Percentiles rank a stretch among this genome's conserved stretches.
Conservation (phyloP, 371 early-diverging fungal species). For the Funneliformis caledonium region DNA sequence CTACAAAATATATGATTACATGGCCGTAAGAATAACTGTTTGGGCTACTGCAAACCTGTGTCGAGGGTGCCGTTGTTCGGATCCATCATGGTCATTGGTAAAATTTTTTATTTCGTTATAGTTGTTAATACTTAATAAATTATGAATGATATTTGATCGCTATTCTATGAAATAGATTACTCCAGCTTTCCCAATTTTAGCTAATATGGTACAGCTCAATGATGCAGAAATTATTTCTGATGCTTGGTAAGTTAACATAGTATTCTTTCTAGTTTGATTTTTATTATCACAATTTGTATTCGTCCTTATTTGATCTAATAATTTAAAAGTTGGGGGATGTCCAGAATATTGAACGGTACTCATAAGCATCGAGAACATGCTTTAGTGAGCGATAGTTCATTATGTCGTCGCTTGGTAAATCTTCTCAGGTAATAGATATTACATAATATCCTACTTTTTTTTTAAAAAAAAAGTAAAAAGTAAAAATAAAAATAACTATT, state of each 20-base stretch:
- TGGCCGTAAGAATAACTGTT: slow-evolving; percentile 31
- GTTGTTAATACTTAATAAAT: background rate
- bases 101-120: background rate
- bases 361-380: slow-evolving; percentile 33
- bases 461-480: too few species aligned
- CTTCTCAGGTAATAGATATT: slow-evolving; percentile 23
- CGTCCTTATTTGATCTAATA: background rate
- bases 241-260: background rate
- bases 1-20: slow-evolving; percentile 28
- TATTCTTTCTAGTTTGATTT: background rate
- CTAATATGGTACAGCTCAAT: slow-evolving; percentile 21
- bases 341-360: slow-evolving; percentile 33
- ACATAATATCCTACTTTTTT: background rate
- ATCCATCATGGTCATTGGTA: slow-evolving; percentile 34
- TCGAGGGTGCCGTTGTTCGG: slow-evolving; percentile 29
- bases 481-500: background rate
- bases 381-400: slow-evolving; percentile 24
- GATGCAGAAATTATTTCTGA: slow-evolving; percentile 29
- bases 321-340: slow-evolving; percentile 24
- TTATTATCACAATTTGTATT: background rate
- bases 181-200: slow-evolving; percentile 28
- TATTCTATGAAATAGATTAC: slow-evolving; percentile 20
- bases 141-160: background rate
- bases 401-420: slow-evolving; percentile 30
- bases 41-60: slow-evolving; percentile 36